A percentile compares a stretch with the other conserved stretches of the same genome.
phyloP scores from a whole-genome alignment of 2,329 filamentous ascomycete genomes.

The Alternaria atra region DNA sequence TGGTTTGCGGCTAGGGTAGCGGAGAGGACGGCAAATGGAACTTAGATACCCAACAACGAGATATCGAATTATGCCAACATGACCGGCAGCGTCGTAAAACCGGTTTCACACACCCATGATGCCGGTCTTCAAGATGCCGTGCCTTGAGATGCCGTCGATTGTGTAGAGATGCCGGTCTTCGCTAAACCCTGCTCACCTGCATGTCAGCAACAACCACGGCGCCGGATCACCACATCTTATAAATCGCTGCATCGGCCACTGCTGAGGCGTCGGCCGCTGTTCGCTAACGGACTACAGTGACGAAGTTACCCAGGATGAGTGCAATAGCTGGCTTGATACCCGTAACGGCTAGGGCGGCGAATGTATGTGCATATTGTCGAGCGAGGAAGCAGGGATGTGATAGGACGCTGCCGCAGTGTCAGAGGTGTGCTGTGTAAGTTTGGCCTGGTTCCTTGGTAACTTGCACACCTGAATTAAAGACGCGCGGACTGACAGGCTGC shows the following conservation, averaged over 20 bases:
- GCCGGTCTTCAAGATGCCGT: neutral
- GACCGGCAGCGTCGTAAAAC: neutral
- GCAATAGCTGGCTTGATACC: slow-evolving; percentile 15
- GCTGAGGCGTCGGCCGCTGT: slow-evolving; percentile 4
- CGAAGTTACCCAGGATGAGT: neutral
- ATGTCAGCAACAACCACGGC: neutral
- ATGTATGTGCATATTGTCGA: slow-evolving; percentile 25
- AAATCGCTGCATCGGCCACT: slow-evolving; percentile 5
- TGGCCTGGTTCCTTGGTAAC: too few species aligned
- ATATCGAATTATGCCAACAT: neutral
- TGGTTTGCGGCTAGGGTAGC: slow-evolving; percentile 51
- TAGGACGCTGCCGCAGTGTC: slow-evolving; percentile 9
- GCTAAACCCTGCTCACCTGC: neutral
- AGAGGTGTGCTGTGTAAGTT: too few species aligned
- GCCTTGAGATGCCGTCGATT: too few species aligned
- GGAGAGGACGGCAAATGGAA: too few species aligned
- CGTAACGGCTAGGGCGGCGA: slow-evolving; percentile 15
- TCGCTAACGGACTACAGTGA: neutral
- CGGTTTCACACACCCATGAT: neutral
- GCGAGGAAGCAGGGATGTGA: slow-evolving; percentile 25
- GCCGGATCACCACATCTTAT: neutral
- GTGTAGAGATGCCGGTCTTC: neutral
- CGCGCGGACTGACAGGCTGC: neutral
- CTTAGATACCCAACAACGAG: neutral
- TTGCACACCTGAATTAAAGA: too few species aligned